Evolutionary conservation across 1,139 yeast genomes (phyloP), one percentile per base, ranked within the genome.

Genomic region (Wickerhamiella infanticola): DNA sequence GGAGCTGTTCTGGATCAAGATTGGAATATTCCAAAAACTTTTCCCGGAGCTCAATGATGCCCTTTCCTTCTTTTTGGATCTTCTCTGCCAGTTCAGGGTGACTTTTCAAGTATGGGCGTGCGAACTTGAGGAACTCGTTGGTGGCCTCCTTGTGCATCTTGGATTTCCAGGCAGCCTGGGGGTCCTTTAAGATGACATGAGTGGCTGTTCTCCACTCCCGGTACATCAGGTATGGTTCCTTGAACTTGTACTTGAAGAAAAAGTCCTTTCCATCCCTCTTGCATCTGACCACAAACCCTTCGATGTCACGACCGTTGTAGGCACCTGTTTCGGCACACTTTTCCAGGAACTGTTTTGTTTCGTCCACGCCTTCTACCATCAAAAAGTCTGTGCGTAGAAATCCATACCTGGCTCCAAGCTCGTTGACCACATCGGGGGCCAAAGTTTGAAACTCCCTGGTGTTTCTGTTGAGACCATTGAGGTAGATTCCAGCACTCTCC

Each of bases 231-330:
- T 93, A 93, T 0, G 98, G 98, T 63, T 93, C 95, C 54, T 86
- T 95, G 60, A 93, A 90, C 62, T 93, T 93, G 66, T 70, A 90
- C 64, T 93, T 93, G 74, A 86, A 93, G 63, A 93, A 85, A 56
- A 73, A 85, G 50, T 77, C 81, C 11, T 58, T 61, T 18, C 48
- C 48, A 9, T 46, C 47, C 3, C 57, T 58, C 13, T 47, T 53
- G 54, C 90, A 75, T 45, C 98, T 69, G 4, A 93, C 69, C 2
- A 93, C 99, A 65, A 90, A 93, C 0, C 99, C 99, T 64, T 93
- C 99, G 5, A 84, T 73, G 54, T 85, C 96, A 40, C 69, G 65
- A 2, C 72, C 77, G 1, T 81, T 64, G 65, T 78, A 86, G 1
- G 79, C 72, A 0, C 97, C 97, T 0, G 81, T 75, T 45, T 71